Percentiles rank a stretch among this genome's conserved stretches.
Conservation (phyloP, 1,284 basidiomycete genomes). For the Irpex sp. region DNA sequence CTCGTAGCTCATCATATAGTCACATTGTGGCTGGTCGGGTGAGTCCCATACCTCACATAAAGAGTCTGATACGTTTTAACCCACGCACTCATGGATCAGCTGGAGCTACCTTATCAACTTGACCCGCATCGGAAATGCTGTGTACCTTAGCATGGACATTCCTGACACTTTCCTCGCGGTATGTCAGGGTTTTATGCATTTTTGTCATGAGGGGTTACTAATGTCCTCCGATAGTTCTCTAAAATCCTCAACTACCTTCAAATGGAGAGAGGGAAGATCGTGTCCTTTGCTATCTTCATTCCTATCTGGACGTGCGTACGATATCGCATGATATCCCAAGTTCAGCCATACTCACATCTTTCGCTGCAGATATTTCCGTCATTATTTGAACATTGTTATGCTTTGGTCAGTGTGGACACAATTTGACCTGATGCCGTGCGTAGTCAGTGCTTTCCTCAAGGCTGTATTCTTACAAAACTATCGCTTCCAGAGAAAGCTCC, state of each 20-base stretch:
- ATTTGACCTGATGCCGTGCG: slow-evolving; percentile 79
- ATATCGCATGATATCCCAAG: slow-evolving; percentile 28
- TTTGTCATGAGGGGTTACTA: neutral
- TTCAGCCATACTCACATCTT: slow-evolving; percentile 1
- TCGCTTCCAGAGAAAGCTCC: slow-evolving; percentile 42
- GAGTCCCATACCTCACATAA: slow-evolving; percentile 15
- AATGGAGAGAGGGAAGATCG: slow-evolving; percentile 58
- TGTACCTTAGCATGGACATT: slow-evolving; percentile 97
- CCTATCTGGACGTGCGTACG: slow-evolving; percentile 69
- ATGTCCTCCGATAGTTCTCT: slow-evolving; percentile 51
- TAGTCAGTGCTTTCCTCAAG: slow-evolving; percentile 15
- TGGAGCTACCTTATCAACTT: slow-evolving; percentile 87
- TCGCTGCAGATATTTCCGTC: slow-evolving; percentile 82
- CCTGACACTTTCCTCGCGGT: slow-evolving; percentile 89
- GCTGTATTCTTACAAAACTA: neutral
- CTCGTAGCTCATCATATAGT: slow-evolving; percentile 88
- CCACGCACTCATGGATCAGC: slow-evolving; percentile 31
- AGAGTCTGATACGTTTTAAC: neutral
- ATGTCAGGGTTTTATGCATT: slow-evolving; percentile 25
- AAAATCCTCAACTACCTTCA: slow-evolving; percentile 88
- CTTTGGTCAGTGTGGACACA: slow-evolving; percentile 86
- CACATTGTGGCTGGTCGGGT: slow-evolving; percentile 94
- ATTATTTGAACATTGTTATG: slow-evolving; percentile 88
- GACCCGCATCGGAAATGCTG: slow-evolving; percentile 88
- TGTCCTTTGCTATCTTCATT: slow-evolving; percentile 70